A percentile compares a stretch with the other conserved stretches of the same genome.
phyloP scores from a whole-genome alignment of 73 alveolate genomes.

The Stentor coeruleus region DNA sequence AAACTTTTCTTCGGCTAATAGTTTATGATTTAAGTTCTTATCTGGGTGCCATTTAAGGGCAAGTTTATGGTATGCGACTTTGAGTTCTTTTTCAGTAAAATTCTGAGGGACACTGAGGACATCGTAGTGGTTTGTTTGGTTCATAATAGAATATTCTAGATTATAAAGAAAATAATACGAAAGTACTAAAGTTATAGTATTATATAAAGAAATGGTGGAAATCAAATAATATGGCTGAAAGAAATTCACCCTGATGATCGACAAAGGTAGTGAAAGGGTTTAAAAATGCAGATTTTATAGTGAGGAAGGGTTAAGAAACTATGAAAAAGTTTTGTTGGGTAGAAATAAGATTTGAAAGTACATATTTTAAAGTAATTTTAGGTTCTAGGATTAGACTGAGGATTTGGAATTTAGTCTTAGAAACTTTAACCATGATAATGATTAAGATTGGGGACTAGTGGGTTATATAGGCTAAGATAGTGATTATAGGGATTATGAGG shows the following conservation, averaged over 20 bases:
- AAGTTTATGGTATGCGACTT: conserved; percentile 87
- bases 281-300: no score
- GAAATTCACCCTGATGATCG: neutral
- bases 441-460: no score
- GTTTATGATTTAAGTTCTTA: conserved; percentile 72
- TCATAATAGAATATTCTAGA: neutral
- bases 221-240: neutral
- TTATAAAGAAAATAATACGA: neutral
- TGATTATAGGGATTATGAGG: no score
- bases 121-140: conserved; percentile 61
- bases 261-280: neutral
- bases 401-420: no score
- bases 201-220: neutral
- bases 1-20: conserved; percentile 90
- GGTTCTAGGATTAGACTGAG: no score
- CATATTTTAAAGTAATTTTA: no score
- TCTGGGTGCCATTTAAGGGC: conserved; percentile 98
- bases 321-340: no score
- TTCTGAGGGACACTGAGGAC: conserved; percentile 74
- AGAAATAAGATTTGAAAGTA: no score
- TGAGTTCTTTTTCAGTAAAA: conserved; percentile 86
- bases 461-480: no score
- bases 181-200: neutral
- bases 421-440: no score
- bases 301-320: no score